Base-by-base conservation (phyloP, 129 eudicot species). In the Flaveria sonorensis region DNA sequence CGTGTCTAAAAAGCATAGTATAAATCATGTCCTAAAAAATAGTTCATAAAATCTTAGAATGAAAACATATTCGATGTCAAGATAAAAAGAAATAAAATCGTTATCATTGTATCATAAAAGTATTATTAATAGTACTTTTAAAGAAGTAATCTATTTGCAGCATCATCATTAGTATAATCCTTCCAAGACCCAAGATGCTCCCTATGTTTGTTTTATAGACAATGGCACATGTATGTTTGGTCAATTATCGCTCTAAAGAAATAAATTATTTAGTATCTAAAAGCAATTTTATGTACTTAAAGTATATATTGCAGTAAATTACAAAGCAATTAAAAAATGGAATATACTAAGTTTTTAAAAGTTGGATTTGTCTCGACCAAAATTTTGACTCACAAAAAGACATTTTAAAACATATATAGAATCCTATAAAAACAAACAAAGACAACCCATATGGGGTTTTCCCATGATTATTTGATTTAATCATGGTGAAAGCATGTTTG, bases 401-500 rank as follows among this genome's bases (percentile, higher is more conserved):
- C 39, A 60, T 60, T 23, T 15, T 56, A 56, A 19, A 19, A 18
- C 30, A 39, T 6, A 40, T 10, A 18, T 67, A 40, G 23, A 72
- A 24, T 20, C 14, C 62, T 56, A 56, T 20, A 56, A 7, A 55
- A 56, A 56, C 52, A 67, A 28, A 67, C 46, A 40, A 39, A 67
- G 21, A 55, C 66, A 53, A 72, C 52, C 77, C 51, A 72, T 72
- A 56, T 72, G 77, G 66, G 52, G n/a, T n/a, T 72, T 30, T 57
- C 66, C 19, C 77, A 72, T 71, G 21, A 71, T 51, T 48, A 36
- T 51, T 24, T 71, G 64, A 71, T 71, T 30, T 16, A 71, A 50
- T 72, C 51, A 72, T 72, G 36, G 66, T 72, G 65, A 32, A 21
- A 55, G 66, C 77, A 72, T 72, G 77, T 72, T 55, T 72, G 77